Percentiles rank a stretch among this genome's conserved stretches.
These are phyloP conservation scores for Didymella pinodella DNA, from an alignment of 2,329 filamentous ascomycete genomes.

Conservation along the genomic window DNA sequence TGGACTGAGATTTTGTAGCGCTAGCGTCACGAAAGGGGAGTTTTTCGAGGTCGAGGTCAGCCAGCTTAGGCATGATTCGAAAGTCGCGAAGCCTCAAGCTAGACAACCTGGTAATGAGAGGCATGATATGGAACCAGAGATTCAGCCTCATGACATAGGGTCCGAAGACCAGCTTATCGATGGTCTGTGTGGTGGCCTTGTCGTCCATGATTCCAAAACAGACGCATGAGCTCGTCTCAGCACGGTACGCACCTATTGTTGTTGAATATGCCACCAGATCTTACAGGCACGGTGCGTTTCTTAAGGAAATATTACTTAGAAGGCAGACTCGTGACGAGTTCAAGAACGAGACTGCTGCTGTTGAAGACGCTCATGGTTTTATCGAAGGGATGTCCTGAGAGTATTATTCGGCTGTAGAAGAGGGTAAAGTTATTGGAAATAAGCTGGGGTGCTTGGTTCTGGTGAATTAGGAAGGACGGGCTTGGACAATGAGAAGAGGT, in stretches of 20 bases:
- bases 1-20: background rate
- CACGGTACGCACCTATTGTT: constrained; percentile 26
- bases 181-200: too few species aligned
- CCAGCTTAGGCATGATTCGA: background rate
- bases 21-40: background rate
- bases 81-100: background rate
- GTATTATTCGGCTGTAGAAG: too few species aligned
- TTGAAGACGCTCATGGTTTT: background rate
- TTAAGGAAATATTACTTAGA: constrained; percentile 18
- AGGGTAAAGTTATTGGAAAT: background rate
- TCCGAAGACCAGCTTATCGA: too few species aligned
- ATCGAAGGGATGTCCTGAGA: background rate
- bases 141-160: too few species aligned
- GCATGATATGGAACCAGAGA: too few species aligned
- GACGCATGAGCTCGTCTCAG: constrained; percentile 10
- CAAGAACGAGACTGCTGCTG: constrained; percentile 8
- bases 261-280: constrained; percentile 22
- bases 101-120: background rate
- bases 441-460: background rate
- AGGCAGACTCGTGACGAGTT: background rate
- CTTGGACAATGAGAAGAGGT: background rate
- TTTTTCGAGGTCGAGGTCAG: background rate
- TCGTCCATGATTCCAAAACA: too few species aligned
- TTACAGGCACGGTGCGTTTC: constrained; percentile 20
- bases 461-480: too few species aligned